A percentile compares a stretch with the other conserved stretches of the same genome.
These are phyloP conservation scores for Phaeomoniella chlamydospora DNA, from an alignment of 2,329 filamentous ascomycete genomes.

Conservation along the genomic window DNA sequence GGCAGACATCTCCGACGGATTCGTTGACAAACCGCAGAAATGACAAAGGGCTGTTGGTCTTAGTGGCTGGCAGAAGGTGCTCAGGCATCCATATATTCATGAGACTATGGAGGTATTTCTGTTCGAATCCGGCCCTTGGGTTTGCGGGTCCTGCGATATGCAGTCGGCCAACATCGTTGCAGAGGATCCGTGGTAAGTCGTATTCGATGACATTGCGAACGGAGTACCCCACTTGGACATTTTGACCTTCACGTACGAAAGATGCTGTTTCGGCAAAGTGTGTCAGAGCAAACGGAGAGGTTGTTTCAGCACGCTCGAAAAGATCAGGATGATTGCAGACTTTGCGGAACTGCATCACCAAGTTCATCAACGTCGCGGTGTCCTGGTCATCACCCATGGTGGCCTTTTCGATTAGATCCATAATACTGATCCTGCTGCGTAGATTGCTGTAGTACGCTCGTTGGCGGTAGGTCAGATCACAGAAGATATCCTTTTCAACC, in stretches of 20 bases:
- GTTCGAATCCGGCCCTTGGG: conserved; percentile 52
- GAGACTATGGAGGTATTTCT: conserved; percentile 61
- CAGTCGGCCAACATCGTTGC: conserved; percentile 64
- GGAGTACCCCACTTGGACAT: conserved; percentile 72
- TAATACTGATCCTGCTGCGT: conserved; percentile 93
- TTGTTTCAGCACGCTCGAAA: conserved; percentile 87
- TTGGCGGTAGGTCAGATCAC: conserved; percentile 90
- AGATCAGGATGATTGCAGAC: conserved; percentile 97
- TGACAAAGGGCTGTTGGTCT: conserved; percentile 50
- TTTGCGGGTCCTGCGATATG: conserved; percentile 62
- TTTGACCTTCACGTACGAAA: conserved; percentile 76
- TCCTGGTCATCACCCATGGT: conserved; percentile 89
- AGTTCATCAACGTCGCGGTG: conserved; percentile 92
- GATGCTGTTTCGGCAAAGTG: conserved; percentile 90
- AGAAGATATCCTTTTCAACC: conserved; percentile 93
- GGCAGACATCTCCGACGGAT: conserved; percentile 58
- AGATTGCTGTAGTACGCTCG: conserved; percentile 84
- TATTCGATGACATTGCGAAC: conserved; percentile 78
- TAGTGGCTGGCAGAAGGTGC: conserved; percentile 53
- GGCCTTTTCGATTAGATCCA: conserved; percentile 96
- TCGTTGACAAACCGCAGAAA: conserved; percentile 79
- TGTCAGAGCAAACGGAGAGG: conserved; percentile 69
- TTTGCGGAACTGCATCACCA: conserved; percentile 99
- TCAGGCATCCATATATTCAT: conserved; percentile 86
- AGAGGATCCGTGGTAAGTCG: conserved; percentile 66